Evolutionary conservation across 2,329 filamentous ascomycete species (phyloP).

Genomic region (Ilyonectria sp.): DNA sequence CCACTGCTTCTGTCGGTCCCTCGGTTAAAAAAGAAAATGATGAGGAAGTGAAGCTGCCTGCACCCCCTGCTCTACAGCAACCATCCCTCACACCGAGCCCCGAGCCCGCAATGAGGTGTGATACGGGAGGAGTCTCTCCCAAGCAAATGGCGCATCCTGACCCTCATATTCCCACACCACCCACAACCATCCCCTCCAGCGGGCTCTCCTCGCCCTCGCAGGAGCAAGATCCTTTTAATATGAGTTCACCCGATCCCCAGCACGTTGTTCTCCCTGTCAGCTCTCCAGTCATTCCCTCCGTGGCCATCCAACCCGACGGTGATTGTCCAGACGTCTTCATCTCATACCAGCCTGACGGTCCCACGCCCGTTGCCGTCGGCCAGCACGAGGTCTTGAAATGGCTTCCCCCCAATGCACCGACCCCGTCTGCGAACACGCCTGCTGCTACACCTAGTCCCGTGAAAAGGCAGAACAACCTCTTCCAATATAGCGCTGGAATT

Average conservation of each 20-base stretch:
- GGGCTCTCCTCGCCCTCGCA: constrained; percentile 45
- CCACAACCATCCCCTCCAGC: constrained; percentile 45
- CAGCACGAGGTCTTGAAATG: constrained; percentile 63
- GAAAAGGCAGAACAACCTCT: constrained; percentile 54
- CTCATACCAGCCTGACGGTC: constrained; percentile 70
- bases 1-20: constrained; percentile 5
- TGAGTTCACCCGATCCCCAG: constrained; percentile 41
- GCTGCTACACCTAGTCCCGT: constrained; percentile 52
- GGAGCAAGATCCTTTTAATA: constrained; percentile 41
- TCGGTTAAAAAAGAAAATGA: constrained; percentile 8
- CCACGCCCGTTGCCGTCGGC: constrained; percentile 56
- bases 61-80: constrained; percentile 8
- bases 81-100: constrained; percentile 12
- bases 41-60: constrained; percentile 7
- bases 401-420: constrained; percentile 64
- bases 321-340: constrained; percentile 62
- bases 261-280: constrained; percentile 46
- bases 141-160: constrained; percentile 28
- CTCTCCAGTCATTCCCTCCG: constrained; percentile 50
- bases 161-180: constrained; percentile 37
- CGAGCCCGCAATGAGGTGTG: neutral
- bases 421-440: constrained; percentile 54
- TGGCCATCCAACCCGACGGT: constrained; percentile 45
- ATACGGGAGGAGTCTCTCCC: constrained; percentile 32
- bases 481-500: constrained; percentile 61